These are phyloP conservation scores for Pecoramyces ruminantium DNA, from an alignment of 192 early-diverging fungal genomes.

Conservation along the genomic window DNA sequence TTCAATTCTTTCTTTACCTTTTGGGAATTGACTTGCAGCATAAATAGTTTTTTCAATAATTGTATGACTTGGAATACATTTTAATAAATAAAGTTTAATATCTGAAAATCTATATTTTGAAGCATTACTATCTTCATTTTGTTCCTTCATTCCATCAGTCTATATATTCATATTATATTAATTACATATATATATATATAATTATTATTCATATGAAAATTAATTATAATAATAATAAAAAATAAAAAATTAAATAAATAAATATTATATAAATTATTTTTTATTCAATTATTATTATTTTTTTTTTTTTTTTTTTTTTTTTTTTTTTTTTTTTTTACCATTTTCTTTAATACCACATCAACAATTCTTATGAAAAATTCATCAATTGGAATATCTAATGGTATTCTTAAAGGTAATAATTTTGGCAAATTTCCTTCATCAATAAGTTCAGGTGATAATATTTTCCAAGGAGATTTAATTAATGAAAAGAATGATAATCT, in stretches of 20 bases:
- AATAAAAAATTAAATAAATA: too few species aligned
- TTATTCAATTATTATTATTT: too few species aligned
- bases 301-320: neutral
- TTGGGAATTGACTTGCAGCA: conserved; percentile 31
- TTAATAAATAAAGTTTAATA: conserved; percentile 30
- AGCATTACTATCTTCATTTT: neutral
- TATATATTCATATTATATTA: neutral
- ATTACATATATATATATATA: too few species aligned
- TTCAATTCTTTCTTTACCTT: conserved; percentile 37
- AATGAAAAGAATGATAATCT: conserved; percentile 51
- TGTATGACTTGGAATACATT: conserved; percentile 25
- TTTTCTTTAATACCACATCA: conserved; percentile 22
- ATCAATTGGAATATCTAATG: conserved; percentile 32
- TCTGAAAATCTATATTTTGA: conserved; percentile 12
- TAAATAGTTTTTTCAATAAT: conserved; percentile 30
- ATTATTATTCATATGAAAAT: neutral
- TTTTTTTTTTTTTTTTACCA: conserved; percentile 4
- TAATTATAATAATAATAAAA: neutral
- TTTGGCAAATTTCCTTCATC: conserved; percentile 21
- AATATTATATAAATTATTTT: too few species aligned
- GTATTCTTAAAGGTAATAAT: conserved; percentile 31
- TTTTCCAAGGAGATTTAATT: conserved; percentile 20
- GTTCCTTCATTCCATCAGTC: neutral
- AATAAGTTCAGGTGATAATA: conserved; percentile 30
- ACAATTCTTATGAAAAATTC: conserved; percentile 45